A percentile compares a stretch with the other conserved stretches of the same genome.
Conservation (phyloP, 202 grass and related monocot genomes). For the Hordeum pubiflorum region DNA sequence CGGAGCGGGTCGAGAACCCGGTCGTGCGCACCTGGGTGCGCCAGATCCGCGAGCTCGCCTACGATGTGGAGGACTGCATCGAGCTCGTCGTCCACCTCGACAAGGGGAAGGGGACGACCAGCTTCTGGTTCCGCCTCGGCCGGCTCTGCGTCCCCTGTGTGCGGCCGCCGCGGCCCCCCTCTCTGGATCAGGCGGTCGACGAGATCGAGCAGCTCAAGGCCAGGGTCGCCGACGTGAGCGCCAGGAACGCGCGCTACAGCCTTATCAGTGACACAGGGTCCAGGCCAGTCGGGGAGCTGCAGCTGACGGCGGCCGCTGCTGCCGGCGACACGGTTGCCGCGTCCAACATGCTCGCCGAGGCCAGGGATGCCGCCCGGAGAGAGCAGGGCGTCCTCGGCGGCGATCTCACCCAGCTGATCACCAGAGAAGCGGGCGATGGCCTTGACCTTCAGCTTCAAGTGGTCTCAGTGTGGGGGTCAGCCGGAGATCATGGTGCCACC, state of each 20-base stretch:
- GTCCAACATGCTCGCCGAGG: too few species aligned
- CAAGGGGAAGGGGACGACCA: background rate
- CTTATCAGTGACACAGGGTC: background rate
- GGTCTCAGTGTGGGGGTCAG: background rate
- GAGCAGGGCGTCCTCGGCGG: too few species aligned
- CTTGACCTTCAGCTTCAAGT: background rate
- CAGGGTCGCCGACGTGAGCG: background rate
- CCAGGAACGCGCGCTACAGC: background rate
- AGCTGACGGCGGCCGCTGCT: background rate
- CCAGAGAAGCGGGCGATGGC: too few species aligned
- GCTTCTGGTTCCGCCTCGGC: background rate
- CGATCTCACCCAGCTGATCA: too few species aligned
- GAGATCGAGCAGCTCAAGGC: background rate
- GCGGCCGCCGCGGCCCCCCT: background rate
- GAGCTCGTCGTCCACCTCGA: constrained; percentile 13
- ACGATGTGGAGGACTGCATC: constrained; percentile 27
- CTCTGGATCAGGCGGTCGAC: background rate
- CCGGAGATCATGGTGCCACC: background rate
- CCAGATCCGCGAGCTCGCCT: background rate
- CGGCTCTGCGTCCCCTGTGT: background rate
- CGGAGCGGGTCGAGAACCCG: background rate
- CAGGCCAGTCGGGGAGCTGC: background rate
- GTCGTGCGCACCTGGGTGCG: constrained; percentile 1
- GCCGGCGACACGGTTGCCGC: too few species aligned
- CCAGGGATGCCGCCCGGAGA: too few species aligned